These are phyloP conservation scores for Anthostomella pinea DNA, from an alignment of 2,329 filamentous ascomycete genomes.

Conservation along the genomic window DNA sequence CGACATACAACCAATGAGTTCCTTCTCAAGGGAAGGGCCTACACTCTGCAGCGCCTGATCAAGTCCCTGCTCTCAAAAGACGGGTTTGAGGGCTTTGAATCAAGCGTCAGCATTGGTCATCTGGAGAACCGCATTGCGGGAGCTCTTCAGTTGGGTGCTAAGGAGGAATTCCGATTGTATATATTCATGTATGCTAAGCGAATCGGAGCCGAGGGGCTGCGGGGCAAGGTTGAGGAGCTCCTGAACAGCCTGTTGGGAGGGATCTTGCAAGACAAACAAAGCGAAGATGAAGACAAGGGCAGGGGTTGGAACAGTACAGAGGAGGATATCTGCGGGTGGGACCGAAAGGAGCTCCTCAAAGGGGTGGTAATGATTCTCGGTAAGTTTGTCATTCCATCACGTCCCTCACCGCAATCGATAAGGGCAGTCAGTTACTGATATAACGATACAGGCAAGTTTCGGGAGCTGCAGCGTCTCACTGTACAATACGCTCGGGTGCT, in stretches of 20 bases:
- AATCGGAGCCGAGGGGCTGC: constrained; percentile 82
- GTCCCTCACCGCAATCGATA: constrained; percentile 1
- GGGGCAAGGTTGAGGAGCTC: constrained; percentile 89
- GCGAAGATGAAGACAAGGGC: constrained; percentile 42
- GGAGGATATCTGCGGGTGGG: constrained; percentile 84
- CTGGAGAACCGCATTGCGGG: constrained; percentile 92
- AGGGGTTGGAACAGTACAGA: constrained; percentile 64
- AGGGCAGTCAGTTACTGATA: constrained; percentile 23
- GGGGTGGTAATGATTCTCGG: constrained; percentile 91
- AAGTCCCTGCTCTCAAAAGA: constrained; percentile 85
- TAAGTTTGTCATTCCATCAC: constrained; percentile 44
- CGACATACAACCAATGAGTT: constrained; percentile 93
- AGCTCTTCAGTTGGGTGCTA: constrained; percentile 77
- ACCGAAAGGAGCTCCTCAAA: constrained; percentile 80
- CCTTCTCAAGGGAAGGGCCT: constrained; percentile 85
- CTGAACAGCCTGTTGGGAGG: constrained; percentile 78
- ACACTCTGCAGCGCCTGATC: constrained; percentile 86
- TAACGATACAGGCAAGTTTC: constrained; percentile 72
- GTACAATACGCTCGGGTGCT: constrained; percentile 89
- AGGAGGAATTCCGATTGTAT: constrained; percentile 91
- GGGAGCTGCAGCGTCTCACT: constrained; percentile 90
- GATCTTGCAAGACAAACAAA: constrained; percentile 54
- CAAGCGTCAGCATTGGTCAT: constrained; percentile 87
- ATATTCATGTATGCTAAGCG: constrained; percentile 98
- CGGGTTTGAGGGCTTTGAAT: constrained; percentile 89